Evolutionary conservation across 495 filamentous ascomycete species (phyloP).

Genomic region (Podospora pseudoanserina): DNA sequence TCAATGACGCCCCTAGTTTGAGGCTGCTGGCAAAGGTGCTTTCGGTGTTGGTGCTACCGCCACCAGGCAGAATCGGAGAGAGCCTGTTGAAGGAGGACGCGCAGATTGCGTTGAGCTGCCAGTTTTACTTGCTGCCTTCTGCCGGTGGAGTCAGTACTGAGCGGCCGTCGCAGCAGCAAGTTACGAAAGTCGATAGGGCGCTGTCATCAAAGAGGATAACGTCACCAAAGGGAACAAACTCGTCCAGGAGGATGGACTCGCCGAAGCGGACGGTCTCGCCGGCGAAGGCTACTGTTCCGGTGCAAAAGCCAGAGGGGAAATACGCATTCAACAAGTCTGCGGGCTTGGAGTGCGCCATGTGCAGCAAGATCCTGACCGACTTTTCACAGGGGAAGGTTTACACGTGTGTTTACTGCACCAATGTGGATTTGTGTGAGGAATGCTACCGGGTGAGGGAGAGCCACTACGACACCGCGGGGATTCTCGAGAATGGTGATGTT

Average conservation of each 20-base stretch:
- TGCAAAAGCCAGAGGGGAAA: background rate
- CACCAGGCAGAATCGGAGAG: background rate
- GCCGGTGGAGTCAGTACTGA: background rate
- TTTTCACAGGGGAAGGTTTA: constrained; percentile 5
- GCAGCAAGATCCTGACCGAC: background rate
- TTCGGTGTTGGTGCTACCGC: background rate
- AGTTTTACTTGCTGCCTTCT: constrained; percentile 6
- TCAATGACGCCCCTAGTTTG: constrained; percentile 4
- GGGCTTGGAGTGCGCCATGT: background rate
- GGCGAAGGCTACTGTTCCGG: background rate
- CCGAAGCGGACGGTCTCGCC: background rate
- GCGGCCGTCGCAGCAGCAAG: background rate
- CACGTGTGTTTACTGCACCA: constrained; percentile 7
- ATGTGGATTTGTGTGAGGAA: constrained; percentile 8
- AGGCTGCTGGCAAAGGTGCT: constrained; percentile 11
- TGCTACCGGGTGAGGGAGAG: background rate
- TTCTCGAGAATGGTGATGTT: background rate
- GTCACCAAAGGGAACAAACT: background rate
- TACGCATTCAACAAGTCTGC: constrained; percentile 3
- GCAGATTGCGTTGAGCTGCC: constrained; percentile 8
- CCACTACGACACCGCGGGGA: background rate
- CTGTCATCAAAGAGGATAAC: background rate
- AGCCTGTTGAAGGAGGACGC: background rate
- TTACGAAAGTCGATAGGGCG: background rate
- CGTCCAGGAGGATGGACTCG: background rate